These are phyloP conservation scores for Amaranthus palmeri DNA, from an alignment of 148 eudicot genomes.

Conservation along the genomic window DNA sequence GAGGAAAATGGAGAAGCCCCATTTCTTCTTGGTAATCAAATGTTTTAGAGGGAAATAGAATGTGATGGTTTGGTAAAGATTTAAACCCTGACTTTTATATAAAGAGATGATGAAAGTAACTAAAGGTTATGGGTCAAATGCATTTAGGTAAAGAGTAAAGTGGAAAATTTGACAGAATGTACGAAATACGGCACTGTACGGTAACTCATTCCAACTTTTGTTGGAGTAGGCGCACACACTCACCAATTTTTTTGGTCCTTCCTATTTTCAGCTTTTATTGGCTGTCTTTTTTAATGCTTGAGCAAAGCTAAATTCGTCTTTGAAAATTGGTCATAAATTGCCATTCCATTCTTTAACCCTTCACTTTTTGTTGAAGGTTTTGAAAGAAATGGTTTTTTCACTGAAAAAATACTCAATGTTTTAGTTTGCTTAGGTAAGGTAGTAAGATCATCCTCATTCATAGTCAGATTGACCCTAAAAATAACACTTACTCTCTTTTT, in stretches of 20 bases:
- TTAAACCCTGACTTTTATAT: slow-evolving; percentile 16
- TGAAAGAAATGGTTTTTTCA: slow-evolving; percentile 1
- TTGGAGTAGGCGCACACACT: slow-evolving; percentile 15
- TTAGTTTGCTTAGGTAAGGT: slow-evolving; percentile 4
- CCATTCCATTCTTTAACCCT: not conserved
- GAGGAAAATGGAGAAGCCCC: slow-evolving; percentile 43
- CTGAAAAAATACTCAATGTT: slow-evolving; percentile 7
- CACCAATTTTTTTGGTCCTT: slow-evolving; percentile 24
- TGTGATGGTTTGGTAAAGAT: slow-evolving; percentile 15
- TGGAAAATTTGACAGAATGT: slow-evolving; percentile 2
- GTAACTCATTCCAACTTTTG: slow-evolving; percentile 17
- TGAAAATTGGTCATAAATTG: not conserved
- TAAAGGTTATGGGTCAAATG: not conserved
- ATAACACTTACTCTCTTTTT: too few relatives aligned
- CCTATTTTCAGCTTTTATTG: slow-evolving; percentile 1
- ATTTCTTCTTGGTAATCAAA: slow-evolving; percentile 19
- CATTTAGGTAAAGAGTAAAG: slow-evolving; percentile 7
- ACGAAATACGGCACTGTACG: slow-evolving; percentile 18
- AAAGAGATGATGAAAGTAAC: slow-evolving; percentile 13
- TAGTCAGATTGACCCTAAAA: too few relatives aligned
- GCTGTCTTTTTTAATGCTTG: slow-evolving; percentile 1
- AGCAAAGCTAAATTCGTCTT: not conserved
- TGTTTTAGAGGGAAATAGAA: not conserved
- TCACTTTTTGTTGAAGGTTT: slow-evolving; percentile 4
- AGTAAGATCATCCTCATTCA: too few relatives aligned